Base-by-base conservation (phyloP, 148 eudicot genomes). In the Vaccinium vitisidaea region DNA sequence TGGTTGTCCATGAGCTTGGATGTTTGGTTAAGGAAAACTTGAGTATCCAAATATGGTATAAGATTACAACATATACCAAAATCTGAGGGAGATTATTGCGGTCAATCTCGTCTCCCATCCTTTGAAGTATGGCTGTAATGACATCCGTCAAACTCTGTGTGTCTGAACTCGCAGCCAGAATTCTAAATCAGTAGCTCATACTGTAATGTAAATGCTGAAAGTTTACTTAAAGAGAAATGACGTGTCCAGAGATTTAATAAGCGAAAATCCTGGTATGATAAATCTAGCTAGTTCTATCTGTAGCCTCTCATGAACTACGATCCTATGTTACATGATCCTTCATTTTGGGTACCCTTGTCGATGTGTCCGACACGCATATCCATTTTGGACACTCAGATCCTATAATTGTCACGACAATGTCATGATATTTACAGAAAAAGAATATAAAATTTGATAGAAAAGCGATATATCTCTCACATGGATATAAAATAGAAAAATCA, bases 31-130 rank as follows among this genome's bases (percentile, higher is more conserved):
- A 55, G 71, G 16, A 55, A 19, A 32, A 23, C 48, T 0, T 13
- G 75, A 81, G 52, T 1, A 58, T n/a, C n/a, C 13, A 86, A 79
- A 71, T 43, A 53, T 32, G 69, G 32, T 43, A 79, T 10, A 19
- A 69, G 23, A 18, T 75, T 36, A 2, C 65, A 3, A 67, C 46
- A 69, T 12, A 71, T 93, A 97, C 98, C 95, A 97, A 86, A 88
- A 97, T 92, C 23, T 90, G 95, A 83, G 99, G 98, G 49, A 94
- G 91, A 80, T 91, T 86, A 80, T 86, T 88, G 83, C 93, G 95
- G 83, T 94, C 98, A 85, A 97, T 95, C 46, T 95, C 98, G 84
- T 94, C 93, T 77, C 96, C 97, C 85, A 96, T 87, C 88, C 99
- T 93, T 83, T 96, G 99, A 85, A 95, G 94, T 82, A 96, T 93